Percentiles rank a stretch among this genome's conserved stretches.
These are phyloP conservation scores for Paramarasmius palmivorus DNA, from an alignment of 1,284 basidiomycete species.

Conservation along the genomic window DNA sequence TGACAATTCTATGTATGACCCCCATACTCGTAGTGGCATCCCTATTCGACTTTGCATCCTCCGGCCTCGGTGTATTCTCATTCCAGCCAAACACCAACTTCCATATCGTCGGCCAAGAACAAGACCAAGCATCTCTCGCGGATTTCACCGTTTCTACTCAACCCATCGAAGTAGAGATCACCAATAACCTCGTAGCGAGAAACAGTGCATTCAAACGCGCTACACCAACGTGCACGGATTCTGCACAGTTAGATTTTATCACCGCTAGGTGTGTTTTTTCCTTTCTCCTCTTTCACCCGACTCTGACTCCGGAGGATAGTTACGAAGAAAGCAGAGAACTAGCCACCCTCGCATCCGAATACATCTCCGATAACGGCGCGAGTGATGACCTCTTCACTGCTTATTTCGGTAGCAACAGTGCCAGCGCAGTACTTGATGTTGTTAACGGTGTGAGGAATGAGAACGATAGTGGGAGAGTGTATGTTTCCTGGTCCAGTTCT, in stretches of 20 bases:
- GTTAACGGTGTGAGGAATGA: conserved; percentile 18
- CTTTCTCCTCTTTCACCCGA: not conserved
- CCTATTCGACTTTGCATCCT: conserved; percentile 15
- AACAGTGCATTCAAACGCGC: conserved; percentile 34
- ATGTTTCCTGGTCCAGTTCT: not conserved
- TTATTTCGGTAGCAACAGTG: conserved; percentile 17
- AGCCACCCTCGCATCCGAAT: conserved; percentile 14
- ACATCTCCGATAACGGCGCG: conserved; percentile 17
- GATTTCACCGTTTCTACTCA: conserved; percentile 25
- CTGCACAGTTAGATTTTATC: conserved; percentile 28
- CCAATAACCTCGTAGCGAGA: conserved; percentile 18
- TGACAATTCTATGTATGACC: not conserved
- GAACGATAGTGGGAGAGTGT: conserved; percentile 15
- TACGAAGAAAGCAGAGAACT: conserved; percentile 18
- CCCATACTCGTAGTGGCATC: conserved; percentile 6
- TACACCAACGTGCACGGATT: conserved; percentile 31
- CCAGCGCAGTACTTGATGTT: conserved; percentile 10
- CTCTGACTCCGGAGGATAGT: conserved; percentile 5
- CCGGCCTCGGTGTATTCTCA: conserved; percentile 14
- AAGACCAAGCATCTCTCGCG: conserved; percentile 13
- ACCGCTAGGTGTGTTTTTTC: conserved; percentile 30
- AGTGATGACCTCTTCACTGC: conserved; percentile 14
- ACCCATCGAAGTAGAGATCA: conserved; percentile 31
- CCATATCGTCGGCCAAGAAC: conserved; percentile 19
- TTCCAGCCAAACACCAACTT: conserved; percentile 15